A percentile compares a stretch with the other conserved stretches of the same genome.
Conservation (phyloP, 306 rosid genomes). For the Rosa rugosa region DNA sequence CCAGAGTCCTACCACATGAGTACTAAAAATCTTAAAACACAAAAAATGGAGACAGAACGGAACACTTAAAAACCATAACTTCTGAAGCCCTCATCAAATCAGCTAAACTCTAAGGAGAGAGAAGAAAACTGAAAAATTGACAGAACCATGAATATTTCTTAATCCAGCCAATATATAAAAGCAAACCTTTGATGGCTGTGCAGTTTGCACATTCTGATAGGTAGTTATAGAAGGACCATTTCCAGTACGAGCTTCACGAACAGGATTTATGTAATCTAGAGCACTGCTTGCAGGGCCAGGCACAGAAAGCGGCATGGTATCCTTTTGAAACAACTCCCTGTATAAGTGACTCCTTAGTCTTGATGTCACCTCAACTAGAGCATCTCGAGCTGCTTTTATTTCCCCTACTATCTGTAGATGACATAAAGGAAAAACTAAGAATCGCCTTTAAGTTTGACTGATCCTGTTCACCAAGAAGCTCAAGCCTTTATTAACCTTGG, state of each 20-base stretch:
- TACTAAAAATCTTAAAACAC: neutral
- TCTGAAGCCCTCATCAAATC: neutral
- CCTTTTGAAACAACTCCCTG: conserved; percentile 72
- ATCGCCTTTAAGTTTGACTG: conserved; percentile 21
- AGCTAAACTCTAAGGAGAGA: neutral
- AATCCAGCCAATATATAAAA: conserved; percentile 20
- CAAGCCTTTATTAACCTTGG: conserved; percentile 18
- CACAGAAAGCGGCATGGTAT: conserved; percentile 45
- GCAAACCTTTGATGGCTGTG: conserved; percentile 63
- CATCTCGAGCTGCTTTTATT: conserved; percentile 88
- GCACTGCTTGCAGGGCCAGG: conserved; percentile 34
- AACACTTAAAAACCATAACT: conserved; percentile 9
- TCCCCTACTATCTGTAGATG: conserved; percentile 79
- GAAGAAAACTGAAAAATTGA: conserved; percentile 7
- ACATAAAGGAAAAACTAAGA: conserved; percentile 27
- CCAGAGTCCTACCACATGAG: conserved; percentile 59
- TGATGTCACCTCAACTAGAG: conserved; percentile 90
- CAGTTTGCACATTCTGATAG: conserved; percentile 56
- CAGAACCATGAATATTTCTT: neutral
- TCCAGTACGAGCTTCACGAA: conserved; percentile 42
- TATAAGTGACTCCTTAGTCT: conserved; percentile 76
- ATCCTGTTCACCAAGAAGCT: conserved; percentile 9
- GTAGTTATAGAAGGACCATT: conserved; percentile 41
- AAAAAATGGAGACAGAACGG: neutral
- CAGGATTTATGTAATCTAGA: conserved; percentile 37